Base-by-base conservation (phyloP, 1,139 yeast species). In the Protomyces lactucae-debilis region DNA sequence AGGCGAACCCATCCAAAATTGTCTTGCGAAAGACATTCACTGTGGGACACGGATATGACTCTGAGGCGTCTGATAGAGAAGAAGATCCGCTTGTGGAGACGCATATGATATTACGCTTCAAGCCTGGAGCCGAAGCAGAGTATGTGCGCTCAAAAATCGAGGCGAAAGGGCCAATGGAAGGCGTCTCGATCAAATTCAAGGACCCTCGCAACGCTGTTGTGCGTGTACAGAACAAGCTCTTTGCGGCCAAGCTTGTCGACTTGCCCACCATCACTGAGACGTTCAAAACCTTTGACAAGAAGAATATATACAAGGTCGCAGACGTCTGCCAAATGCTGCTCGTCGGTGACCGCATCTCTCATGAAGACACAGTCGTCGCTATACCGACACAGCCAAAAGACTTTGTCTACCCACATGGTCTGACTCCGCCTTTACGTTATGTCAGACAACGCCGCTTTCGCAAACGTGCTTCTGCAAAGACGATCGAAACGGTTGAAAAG, bases 1-100 rank as follows among this genome's bases (percentile, higher is more conserved):
- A 54, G 14, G 55, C 32, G 25, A 57, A 36, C 8, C 48, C 66
- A 21, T 43, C 54, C 14, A 65, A 60, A 3, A 60, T 65, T 36
- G 39, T 60, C 23, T 54, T 55, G 28, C 54, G 67, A 9, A 56
- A 54, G 0, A 77, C 96, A 69, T 52, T 52, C 9, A 81, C 87
- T 9, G 95, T 96, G 0, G 97, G 97, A 0, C 97, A 92, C 70
- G 98, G 98, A 0, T 93, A 93, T 74, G 99, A 93, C 73, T 88
- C 97, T 0, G 99, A 93, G 72, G 98, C 96, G 10, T 96, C 97
- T 0, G 98, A 93, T 71, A 78, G 90, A 54, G 99, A 93, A 73
- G 97, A 91, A 67, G 98, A 93, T 72, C 99, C 99, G 0, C 77
- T 90, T 69, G 78, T 91, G 32, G 98, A 93, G 72, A 95, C 88